phyloP scores from a whole-genome alignment of 352 stramenopile species.

The Phytophthora ohioensis region DNA sequence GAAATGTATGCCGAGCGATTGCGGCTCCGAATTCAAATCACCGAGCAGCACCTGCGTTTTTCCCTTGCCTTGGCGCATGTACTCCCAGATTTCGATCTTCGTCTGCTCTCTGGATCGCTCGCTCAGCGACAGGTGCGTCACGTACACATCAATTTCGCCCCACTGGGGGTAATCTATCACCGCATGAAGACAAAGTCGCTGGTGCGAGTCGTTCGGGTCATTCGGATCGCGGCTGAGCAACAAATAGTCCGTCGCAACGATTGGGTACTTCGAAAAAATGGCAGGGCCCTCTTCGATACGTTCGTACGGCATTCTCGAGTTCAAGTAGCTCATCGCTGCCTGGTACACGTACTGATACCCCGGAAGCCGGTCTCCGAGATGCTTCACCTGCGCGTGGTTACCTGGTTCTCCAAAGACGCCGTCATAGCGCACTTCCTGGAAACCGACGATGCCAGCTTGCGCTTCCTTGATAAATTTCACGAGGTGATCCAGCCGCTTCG shows the following conservation, averaged over 20 bases:
- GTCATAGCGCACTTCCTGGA: slow-evolving; percentile 91
- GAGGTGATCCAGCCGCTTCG: slow-evolving; percentile 82
- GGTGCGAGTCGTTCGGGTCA: slow-evolving; percentile 86
- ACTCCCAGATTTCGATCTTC: slow-evolving; percentile 85
- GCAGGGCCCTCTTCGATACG: slow-evolving; percentile 87
- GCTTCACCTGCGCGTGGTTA: slow-evolving; percentile 81
- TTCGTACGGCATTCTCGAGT: slow-evolving; percentile 63
- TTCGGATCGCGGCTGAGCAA: slow-evolving; percentile 83
- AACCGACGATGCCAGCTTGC: slow-evolving; percentile 76
- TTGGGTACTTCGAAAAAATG: slow-evolving; percentile 84
- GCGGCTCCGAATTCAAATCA: slow-evolving; percentile 89
- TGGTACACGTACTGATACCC: slow-evolving; percentile 90
- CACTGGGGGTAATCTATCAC: slow-evolving; percentile 72
- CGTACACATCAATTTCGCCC: slow-evolving; percentile 85
- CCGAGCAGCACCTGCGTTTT: slow-evolving; percentile 82
- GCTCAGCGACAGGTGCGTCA: slow-evolving; percentile 87
- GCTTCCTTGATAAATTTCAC: slow-evolving; percentile 57
- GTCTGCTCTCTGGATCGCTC: slow-evolving; percentile 77
- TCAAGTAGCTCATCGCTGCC: slow-evolving; percentile 87
- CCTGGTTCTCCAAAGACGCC: slow-evolving; percentile 68
- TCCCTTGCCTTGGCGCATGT: slow-evolving; percentile 70
- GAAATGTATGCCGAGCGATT: slow-evolving; percentile 83
- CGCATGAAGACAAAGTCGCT: slow-evolving; percentile 85
- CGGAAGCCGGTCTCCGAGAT: slow-evolving; percentile 66
- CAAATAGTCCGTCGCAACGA: slow-evolving; percentile 83